Evolutionary conservation across 768 basidiomycete genomes (phyloP).

Genomic region (Ramaria sp.): DNA sequence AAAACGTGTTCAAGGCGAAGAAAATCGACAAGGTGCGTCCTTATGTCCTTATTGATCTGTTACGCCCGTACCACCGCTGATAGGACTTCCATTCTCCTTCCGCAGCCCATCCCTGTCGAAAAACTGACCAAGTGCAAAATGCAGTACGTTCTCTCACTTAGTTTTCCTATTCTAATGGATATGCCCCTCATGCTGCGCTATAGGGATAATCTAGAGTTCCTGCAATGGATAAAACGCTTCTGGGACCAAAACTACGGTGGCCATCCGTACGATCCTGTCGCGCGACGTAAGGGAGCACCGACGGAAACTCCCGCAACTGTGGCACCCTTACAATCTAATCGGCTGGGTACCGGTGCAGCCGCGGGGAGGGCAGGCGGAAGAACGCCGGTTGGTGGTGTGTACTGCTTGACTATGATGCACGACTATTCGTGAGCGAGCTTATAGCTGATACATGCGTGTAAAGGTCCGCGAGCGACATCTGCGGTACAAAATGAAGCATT

Average conservation of each 20-base stretch:
- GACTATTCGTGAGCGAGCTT: not conserved
- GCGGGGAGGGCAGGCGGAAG: conserved; percentile 48
- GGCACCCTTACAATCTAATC: conserved; percentile 45
- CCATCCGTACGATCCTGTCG: conserved; percentile 77
- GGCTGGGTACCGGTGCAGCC: conserved; percentile 25
- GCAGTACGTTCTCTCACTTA: conserved; percentile 55
- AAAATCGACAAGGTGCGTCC: conserved; percentile 82
- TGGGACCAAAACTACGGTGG: conserved; percentile 92
- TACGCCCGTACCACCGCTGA: not conserved
- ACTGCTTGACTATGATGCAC: not conserved
- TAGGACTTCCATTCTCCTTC: not conserved
- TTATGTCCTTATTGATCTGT: not conserved
- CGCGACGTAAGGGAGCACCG: conserved; percentile 65
- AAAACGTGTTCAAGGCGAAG: conserved; percentile 83
- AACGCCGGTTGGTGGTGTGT: conserved; percentile 49
- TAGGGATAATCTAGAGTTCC: conserved; percentile 93
- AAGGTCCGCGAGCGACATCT: conserved; percentile 49
- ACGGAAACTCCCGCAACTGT: conserved; percentile 73
- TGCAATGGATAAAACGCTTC: conserved; percentile 94
- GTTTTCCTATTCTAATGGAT: conserved; percentile 1
- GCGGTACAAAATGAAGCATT: conserved; percentile 60
- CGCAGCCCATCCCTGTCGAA: conserved; percentile 90
- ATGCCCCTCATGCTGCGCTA: not conserved
- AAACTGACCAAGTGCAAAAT: conserved; percentile 95
- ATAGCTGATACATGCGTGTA: not conserved